phyloP scores from a whole-genome alignment of 2,329 filamentous ascomycete genomes.

The Orbilia oligospora region DNA sequence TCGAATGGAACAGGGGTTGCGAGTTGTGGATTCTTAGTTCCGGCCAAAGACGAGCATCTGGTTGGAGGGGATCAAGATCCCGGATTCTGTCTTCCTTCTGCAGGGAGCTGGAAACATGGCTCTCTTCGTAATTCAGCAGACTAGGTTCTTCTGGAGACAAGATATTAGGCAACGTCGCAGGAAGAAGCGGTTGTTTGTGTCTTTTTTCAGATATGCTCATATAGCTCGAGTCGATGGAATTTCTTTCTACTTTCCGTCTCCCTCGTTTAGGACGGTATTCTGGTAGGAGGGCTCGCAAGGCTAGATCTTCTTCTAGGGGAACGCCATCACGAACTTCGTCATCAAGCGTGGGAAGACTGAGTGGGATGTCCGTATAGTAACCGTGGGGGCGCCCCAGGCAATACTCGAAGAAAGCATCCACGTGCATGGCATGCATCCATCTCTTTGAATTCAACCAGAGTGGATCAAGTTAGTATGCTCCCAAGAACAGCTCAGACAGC shows the following conservation, averaged over 20 bases:
- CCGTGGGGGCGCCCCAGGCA: slow-evolving; percentile 81
- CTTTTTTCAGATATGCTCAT: slow-evolving; percentile 74
- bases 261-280: slow-evolving; percentile 78
- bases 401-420: slow-evolving; percentile 95
- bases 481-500: slow-evolving; percentile 10
- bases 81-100: slow-evolving; percentile 46
- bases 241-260: slow-evolving; percentile 75
- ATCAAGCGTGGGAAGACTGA: slow-evolving; percentile 65
- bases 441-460: slow-evolving; percentile 73
- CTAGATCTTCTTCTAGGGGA: slow-evolving; percentile 87
- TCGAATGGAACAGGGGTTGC: slow-evolving; percentile 47
- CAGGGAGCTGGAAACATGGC: slow-evolving; percentile 69
- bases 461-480: slow-evolving; percentile 34
- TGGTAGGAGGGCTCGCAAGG: slow-evolving; percentile 84
- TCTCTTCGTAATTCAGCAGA: slow-evolving; percentile 71
- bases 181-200: slow-evolving; percentile 71
- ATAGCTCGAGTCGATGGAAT: slow-evolving; percentile 72
- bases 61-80: slow-evolving; percentile 40
- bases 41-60: slow-evolving; percentile 48
- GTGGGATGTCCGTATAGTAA: slow-evolving; percentile 84
- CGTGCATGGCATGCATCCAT: slow-evolving; percentile 97
- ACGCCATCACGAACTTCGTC: slow-evolving; percentile 83
- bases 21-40: slow-evolving; percentile 43
- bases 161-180: slow-evolving; percentile 67
- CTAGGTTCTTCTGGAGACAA: slow-evolving; percentile 66